Evolutionary conservation across 2,329 filamentous ascomycete genomes (phyloP), one percentile per base, ranked within the genome.

Genomic region (Fusarium falciforme): DNA sequence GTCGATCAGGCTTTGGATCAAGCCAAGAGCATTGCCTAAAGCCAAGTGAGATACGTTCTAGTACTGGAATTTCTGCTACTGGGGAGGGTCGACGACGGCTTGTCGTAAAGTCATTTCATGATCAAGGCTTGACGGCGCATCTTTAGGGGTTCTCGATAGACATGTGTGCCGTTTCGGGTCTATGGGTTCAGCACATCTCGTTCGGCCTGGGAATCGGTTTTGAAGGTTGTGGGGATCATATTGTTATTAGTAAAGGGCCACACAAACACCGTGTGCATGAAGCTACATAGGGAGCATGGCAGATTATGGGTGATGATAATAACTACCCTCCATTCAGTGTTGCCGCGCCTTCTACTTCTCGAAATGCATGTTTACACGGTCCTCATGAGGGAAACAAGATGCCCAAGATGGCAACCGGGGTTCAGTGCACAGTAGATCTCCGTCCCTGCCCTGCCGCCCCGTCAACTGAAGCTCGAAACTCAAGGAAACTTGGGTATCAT

Each of bases 1-100:
- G 22, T 73, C 78, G 1, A 66, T 82, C 22, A 79, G 76, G 38
- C 79, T 81, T 3, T 83, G 82, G 82, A 76, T 83, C 22, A 82
- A 70, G 71, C 76, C 79, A 62, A 77, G 80, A 33, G 61, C 71
- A 16, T 29, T 66, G 8, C 29, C 52, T 4, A 17, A 62, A 33
- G 67, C 38, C 27, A 55, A 74, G 60, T 76, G 44, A 61, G 14
- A 20, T 4, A n/a, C 2, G 25, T 12, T n/a, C 25, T n/a, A 16
- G 6, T 9, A 31, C 6, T 54, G 49, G 27, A 14, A 2, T 29
- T 52, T 52, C 44, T 47, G 16, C 14, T 47, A 27, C 10, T 5
- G 17, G 49, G 27, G 29, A 20, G 27, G 17, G 27, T 31, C 27
- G 17, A 8, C 27, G 27, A 2, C 27, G 47, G 17, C 17, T 12